Evolutionary conservation across 2,329 filamentous ascomycete genomes (phyloP), one percentile per base, ranked within the genome.

Genomic region (Sarocladiaceae sp.): DNA sequence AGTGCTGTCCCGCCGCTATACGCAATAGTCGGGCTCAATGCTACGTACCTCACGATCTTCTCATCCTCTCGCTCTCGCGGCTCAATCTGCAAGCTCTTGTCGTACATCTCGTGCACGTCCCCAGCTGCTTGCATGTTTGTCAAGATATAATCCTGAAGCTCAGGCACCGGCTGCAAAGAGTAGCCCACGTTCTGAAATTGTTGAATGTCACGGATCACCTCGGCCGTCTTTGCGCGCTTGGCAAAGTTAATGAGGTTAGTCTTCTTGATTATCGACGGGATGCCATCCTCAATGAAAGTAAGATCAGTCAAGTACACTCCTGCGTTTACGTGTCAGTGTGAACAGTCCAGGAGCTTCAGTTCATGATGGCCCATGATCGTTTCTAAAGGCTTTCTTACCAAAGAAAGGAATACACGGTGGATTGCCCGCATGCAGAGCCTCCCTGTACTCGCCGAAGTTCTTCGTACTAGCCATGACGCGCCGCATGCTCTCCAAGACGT

Each of bases 111-210:
- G 69, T 97, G 92, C 57, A 99, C 94, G 68, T 97, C 93, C 50
- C 91, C 89, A 3, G 94, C 93, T 26, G 87, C 87, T 72, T 95
- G 88, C 88, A 97, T 96, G 68, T 97, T 97, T 68, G 86, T 92
- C 60, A 97, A 73, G 59, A 99, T 96, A 71, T 97, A 99, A 60
- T 97, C 92, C 67, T 97, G 93, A 59, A 99, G 77, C 71, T 97
- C 94, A 2, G 86, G 82, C 15, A 99, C 93, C 0, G 91, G 82
- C 65, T 95, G 89, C 50, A 99, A 76, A 7, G 88, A 86, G 67
- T 97, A 99, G n/a, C 91, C 91, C 55, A 96, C 90, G 62, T 96
- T 97, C 69, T 99, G 94, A 67, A 97, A 99, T 67, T 97, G 93
- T 69, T 97, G 94, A 58, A 99, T 97, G 67, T 97, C 93, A 56